Evolutionary conservation across 1,284 basidiomycete species (phyloP), one percentile per base, ranked within the genome.

Genomic region (Grifola frondosa): DNA sequence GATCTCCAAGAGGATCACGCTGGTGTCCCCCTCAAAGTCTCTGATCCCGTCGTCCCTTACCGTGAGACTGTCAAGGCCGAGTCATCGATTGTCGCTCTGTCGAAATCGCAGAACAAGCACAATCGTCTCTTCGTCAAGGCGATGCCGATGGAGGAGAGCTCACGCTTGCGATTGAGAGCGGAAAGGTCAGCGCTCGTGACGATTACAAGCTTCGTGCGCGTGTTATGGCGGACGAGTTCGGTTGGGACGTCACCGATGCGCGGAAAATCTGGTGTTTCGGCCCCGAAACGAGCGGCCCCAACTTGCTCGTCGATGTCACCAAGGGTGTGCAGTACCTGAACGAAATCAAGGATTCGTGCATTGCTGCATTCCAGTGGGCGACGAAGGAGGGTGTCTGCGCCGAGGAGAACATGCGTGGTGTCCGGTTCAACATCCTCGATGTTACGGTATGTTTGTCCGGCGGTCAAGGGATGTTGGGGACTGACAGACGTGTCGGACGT

Each of bases 31-130:
- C 89, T 99, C 71, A 97, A 97, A 81, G 92, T 94, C 64, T 99
- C 97, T 39, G 92, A 97, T 73, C 97, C 97, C 58, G 97, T 99
- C 65, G 96, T 99, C 62, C 90, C 88, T 49, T 99, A 98, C 78
- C 82, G 94, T 74, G 97, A 99, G 81, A 98, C 96, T 16, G 95
- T 99, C 68, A 92, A 89, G 75, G 76, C 92, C 46, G 92, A 98
- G 75, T 98, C 96, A 6, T 86, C 87, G 47, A 98, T 99, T 64
- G 86, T 91, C 54, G 97, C 97, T 30, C 80, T 99, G 43, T 98
- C 97, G 57, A 99, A 99, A 74, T 99, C 97, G 39, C 97, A 98
- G 77, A 99, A 99, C 83, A 99, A 99, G 84, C 97, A 99, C 86
- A 99, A 99, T 71, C 91, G 97, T 79, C 80, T 99, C 52, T 99